phyloP scores from a whole-genome alignment of 352 stramenopile species.

The Phytophthora pseudosyringae region DNA sequence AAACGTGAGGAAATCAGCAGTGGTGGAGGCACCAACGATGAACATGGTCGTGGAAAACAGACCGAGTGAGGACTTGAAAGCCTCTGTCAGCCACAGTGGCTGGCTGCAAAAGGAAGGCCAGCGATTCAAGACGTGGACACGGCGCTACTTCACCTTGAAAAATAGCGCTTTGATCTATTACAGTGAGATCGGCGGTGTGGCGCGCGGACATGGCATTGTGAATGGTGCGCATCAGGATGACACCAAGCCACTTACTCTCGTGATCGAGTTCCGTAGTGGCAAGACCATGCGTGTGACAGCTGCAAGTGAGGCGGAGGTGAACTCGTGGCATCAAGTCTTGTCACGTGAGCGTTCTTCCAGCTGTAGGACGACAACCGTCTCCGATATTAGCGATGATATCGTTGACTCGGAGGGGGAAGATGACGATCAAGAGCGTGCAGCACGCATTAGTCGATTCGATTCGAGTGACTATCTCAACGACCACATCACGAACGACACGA shows the following conservation, averaged over 20 bases:
- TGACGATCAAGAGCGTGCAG: constrained; percentile 22
- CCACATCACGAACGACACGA: constrained; percentile 77
- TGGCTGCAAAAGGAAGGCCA: constrained; percentile 84
- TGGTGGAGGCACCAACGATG: constrained; percentile 16
- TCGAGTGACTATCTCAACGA: constrained; percentile 77
- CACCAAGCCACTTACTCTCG: constrained; percentile 57
- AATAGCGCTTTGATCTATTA: constrained; percentile 80
- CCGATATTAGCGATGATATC: constrained; percentile 33
- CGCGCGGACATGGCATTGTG: constrained; percentile 67
- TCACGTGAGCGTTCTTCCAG: constrained; percentile 26
- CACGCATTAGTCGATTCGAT: constrained; percentile 45
- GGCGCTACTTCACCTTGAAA: constrained; percentile 75
- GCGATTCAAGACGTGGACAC: constrained; percentile 82
- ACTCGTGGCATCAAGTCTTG: constrained; percentile 56
- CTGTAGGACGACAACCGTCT: constrained; percentile 19
- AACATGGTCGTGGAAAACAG: constrained; percentile 12
- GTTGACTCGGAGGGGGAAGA: constrained; percentile 28
- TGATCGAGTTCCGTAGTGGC: constrained; percentile 45
- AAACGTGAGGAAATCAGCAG: constrained; percentile 8
- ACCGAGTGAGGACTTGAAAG: constrained; percentile 33
- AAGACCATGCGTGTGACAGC: constrained; percentile 47
- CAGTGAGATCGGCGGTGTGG: constrained; percentile 60
- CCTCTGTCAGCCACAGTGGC: constrained; percentile 46
- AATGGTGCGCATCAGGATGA: constrained; percentile 47
- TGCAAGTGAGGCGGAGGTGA: constrained; percentile 43